Percentiles rank a stretch among this genome's conserved stretches.
These are phyloP conservation scores for Hypericum androsaemum DNA, from an alignment of 345 rosid species.

Conservation along the genomic window DNA sequence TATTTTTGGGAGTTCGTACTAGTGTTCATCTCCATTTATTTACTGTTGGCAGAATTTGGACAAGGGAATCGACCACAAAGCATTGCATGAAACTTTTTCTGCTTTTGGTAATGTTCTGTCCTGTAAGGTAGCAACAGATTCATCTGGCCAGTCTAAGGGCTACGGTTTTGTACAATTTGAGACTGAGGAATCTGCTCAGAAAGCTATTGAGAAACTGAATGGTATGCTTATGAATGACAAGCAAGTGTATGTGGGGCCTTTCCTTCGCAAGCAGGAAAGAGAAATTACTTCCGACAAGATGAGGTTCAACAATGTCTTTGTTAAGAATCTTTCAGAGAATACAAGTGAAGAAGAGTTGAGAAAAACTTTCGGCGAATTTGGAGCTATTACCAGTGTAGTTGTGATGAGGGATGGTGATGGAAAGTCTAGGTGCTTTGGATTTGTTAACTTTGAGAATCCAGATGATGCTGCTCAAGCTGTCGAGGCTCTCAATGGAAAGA, in stretches of 20 bases:
- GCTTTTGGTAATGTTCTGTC: conserved; percentile 8
- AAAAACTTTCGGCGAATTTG: conserved; percentile 43
- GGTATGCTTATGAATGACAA: conserved; percentile 5
- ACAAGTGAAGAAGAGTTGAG: conserved; percentile 45
- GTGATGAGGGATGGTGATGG: conserved; percentile 53
- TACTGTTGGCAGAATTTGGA: no score
- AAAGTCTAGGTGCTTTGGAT: conserved; percentile 60
- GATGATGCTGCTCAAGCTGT: conserved; percentile 47
- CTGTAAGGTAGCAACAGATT: conserved; percentile 8
- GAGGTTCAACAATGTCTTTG: conserved; percentile 50
- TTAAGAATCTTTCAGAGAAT: conserved; percentile 55
- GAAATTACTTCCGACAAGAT: background rate
- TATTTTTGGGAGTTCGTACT: background rate
- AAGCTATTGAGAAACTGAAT: conserved; percentile 10
- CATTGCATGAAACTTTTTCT: background rate
- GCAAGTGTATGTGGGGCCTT: conserved; percentile 11
- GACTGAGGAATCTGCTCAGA: conserved; percentile 4
- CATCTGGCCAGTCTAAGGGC: conserved; percentile 9
- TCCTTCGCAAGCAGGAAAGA: conserved; percentile 7
- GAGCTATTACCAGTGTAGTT: conserved; percentile 50
- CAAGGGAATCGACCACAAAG: no score
- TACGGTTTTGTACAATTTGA: conserved; percentile 13
- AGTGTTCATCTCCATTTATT: no score
- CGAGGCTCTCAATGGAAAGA: conserved; percentile 47
- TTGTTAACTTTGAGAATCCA: conserved; percentile 57